These are phyloP conservation scores for Cercophora samala DNA, from an alignment of 495 filamentous ascomycete genomes.

Conservation along the genomic window DNA sequence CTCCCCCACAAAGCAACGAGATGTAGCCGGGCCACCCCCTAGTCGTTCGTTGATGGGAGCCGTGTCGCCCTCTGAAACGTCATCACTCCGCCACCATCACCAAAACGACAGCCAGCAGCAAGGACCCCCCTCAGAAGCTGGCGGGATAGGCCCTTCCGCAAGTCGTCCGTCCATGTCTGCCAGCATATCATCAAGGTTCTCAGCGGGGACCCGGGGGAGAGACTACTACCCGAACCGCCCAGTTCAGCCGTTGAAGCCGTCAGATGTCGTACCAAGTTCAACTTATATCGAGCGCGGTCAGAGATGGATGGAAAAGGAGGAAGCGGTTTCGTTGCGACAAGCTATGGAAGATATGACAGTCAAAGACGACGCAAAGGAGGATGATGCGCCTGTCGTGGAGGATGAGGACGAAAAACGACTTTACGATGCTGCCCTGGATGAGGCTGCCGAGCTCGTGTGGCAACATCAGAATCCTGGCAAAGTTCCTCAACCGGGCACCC, in stretches of 20 bases:
- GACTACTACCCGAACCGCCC: slow-evolving; percentile 46
- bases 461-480: slow-evolving; percentile 65
- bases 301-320: slow-evolving; percentile 83
- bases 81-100: slow-evolving; percentile 23
- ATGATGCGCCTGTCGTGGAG: slow-evolving; percentile 24
- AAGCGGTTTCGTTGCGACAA: slow-evolving; percentile 70
- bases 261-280: slow-evolving; percentile 53
- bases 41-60: slow-evolving; percentile 34
- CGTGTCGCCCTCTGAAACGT: slow-evolving; percentile 43
- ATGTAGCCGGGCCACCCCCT: slow-evolving; percentile 28
- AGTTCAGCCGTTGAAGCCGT: slow-evolving; percentile 43
- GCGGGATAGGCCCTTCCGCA: slow-evolving; percentile 16
- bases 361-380: slow-evolving; percentile 28
- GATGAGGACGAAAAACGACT: slow-evolving; percentile 62
- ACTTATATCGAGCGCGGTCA: slow-evolving; percentile 76
- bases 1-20: slow-evolving; percentile 23
- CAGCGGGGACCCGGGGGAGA: slow-evolving; percentile 35
- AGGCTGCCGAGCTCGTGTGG: slow-evolving; percentile 85
- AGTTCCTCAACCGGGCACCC: slow-evolving; percentile 56
- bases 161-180: slow-evolving; percentile 36
- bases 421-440: slow-evolving; percentile 73
- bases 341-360: slow-evolving; percentile 72
- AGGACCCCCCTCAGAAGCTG: slow-evolving; percentile 33
- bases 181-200: slow-evolving; percentile 44
- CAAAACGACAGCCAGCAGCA: slow-evolving; percentile 26